Percentiles rank a stretch among this genome's conserved stretches.
phyloP scores from a whole-genome alignment of 768 basidiomycete species.

The Pleurotus sapidus region DNA sequence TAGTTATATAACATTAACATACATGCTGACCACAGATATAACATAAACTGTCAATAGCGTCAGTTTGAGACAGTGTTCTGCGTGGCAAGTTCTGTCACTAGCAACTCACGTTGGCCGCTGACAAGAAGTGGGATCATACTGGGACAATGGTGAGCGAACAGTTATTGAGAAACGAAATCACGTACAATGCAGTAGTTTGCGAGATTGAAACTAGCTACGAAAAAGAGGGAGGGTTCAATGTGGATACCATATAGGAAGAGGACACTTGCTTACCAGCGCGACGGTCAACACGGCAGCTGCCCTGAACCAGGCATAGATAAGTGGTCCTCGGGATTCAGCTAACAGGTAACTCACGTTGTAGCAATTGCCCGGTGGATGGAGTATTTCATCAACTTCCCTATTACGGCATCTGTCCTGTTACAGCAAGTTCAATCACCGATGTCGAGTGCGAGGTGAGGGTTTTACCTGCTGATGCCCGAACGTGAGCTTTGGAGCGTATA shows the following conservation, averaged over 20 bases:
- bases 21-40: not conserved
- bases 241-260: too few species aligned
- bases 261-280: too few species aligned
- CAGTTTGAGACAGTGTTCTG: not conserved
- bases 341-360: not conserved
- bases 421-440: not conserved
- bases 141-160: not conserved
- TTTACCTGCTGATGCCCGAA: not conserved
- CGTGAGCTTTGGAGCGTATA: not conserved
- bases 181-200: not conserved
- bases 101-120: not conserved
- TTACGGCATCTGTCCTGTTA: not conserved
- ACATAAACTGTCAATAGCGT: not conserved
- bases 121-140: not conserved
- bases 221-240: too few species aligned
- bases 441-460: too few species aligned
- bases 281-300: not conserved
- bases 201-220: not conserved
- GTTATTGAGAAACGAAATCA: not conserved
- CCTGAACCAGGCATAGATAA: not conserved
- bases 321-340: not conserved
- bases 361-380: not conserved
- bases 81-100: not conserved
- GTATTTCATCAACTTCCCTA: not conserved
- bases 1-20: not conserved